Evolutionary conservation across 768 basidiomycete genomes (phyloP).

Genomic region (Candolleomyces aberdarensis): DNA sequence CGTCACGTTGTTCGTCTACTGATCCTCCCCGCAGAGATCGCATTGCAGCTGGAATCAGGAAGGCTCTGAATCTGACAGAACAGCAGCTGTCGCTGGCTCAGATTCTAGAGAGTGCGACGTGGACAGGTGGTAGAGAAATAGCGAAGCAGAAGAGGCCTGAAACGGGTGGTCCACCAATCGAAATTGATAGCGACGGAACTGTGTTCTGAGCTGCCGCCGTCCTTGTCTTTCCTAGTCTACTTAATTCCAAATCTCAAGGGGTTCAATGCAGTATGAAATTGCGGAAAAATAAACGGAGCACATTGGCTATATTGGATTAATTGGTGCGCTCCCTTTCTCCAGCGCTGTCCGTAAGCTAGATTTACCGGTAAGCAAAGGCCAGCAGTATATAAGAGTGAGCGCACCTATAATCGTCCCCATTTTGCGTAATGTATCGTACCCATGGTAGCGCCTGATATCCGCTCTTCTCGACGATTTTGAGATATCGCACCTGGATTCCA

Average conservation of each 20-base stretch:
- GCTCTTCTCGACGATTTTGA: conserved; percentile 98
- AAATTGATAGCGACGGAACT: conserved; percentile 83
- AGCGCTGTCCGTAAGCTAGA: conserved; percentile 66
- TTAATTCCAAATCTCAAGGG: neutral
- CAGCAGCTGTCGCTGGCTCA: conserved; percentile 75
- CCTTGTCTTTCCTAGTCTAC: neutral
- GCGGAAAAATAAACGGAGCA: neutral
- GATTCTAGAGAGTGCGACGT: conserved; percentile 91
- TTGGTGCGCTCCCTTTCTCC: conserved; percentile 42
- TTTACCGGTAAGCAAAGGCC: neutral
- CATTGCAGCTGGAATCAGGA: conserved; percentile 67
- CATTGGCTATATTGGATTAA: conserved; percentile 10
- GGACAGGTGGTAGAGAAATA: conserved; percentile 95
- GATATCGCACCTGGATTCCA: conserved; percentile 94
- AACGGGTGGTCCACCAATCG: conserved; percentile 81
- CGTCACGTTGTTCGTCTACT: neutral
- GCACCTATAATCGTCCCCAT: conserved; percentile 89
- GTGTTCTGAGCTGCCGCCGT: conserved; percentile 48
- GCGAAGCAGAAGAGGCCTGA: conserved; percentile 73
- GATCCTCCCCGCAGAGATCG: conserved; percentile 57
- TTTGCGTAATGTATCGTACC: conserved; percentile 93
- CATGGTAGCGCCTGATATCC: conserved; percentile 96
- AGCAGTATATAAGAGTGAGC: conserved; percentile 2
- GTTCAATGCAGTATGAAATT: neutral
- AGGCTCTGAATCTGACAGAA: conserved; percentile 45